Evolutionary conservation across 176 grass and related monocot genomes (phyloP).

Genomic region (Aegilops sharonensis): DNA sequence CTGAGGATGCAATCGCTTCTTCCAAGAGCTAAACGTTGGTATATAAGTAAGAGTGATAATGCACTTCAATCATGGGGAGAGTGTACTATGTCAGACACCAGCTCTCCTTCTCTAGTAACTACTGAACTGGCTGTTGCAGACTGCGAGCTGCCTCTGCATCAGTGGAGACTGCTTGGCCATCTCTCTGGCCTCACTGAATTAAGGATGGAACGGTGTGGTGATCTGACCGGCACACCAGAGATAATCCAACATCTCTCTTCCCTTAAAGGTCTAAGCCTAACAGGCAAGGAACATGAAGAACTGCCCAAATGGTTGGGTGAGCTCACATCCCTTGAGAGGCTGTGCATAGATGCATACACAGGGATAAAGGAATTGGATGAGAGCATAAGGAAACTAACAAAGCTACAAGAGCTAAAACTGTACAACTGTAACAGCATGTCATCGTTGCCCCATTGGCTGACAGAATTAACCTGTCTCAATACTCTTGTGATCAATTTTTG

Average conservation of each 20-base stretch:
- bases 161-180: constrained; percentile 20
- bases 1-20: neutral
- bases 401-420: neutral
- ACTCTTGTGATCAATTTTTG: neutral
- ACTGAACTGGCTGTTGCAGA: neutral
- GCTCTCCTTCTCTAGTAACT: neutral
- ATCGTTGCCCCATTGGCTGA: neutral
- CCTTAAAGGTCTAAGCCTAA: neutral
- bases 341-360: neutral
- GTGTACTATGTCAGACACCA: neutral
- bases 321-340: neutral
- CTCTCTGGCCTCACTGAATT: neutral
- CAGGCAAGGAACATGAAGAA: neutral
- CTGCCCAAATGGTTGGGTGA: neutral
- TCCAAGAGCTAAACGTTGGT: neutral
- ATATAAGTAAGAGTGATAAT: neutral
- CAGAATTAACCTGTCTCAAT: neutral
- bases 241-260: neutral
- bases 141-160: neutral
- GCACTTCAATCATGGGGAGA: constrained; percentile 15
- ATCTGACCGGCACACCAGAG: neutral
- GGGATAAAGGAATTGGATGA: neutral
- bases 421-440: neutral
- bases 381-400: neutral
- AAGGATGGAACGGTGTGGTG: neutral